phyloP scores from a whole-genome alignment of 208 protist species.

The Blastocrithidia nonstop region DNA sequence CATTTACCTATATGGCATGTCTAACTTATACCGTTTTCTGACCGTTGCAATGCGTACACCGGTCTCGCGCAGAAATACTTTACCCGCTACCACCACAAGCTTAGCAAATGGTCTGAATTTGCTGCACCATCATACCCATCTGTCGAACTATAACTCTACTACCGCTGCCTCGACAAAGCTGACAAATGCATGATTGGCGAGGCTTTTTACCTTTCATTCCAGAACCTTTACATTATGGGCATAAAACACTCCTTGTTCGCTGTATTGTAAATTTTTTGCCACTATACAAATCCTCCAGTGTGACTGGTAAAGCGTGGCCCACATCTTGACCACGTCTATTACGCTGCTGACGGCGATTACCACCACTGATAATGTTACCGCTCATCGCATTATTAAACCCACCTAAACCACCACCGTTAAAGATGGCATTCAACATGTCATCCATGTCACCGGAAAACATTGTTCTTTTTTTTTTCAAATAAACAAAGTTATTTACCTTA shows the following conservation, averaged over 20 bases:
- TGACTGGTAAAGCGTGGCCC: slow-evolving; percentile 24
- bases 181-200: slow-evolving; percentile 23
- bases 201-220: slow-evolving; percentile 24
- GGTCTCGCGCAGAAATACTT: slow-evolving; percentile 68
- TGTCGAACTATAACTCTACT: slow-evolving; percentile 77
- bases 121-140: slow-evolving; percentile 93
- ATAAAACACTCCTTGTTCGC: slow-evolving; percentile 23
- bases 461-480: not conserved
- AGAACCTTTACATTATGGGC: slow-evolving; percentile 39
- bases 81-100: slow-evolving; percentile 84
- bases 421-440: slow-evolving; percentile 60
- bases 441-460: slow-evolving; percentile 40
- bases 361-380: no score
- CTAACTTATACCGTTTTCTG: slow-evolving; percentile 71
- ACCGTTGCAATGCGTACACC: slow-evolving; percentile 85
- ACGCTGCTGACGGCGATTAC: no score
- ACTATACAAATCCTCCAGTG: slow-evolving; percentile 68
- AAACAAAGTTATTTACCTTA: no score
- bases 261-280: slow-evolving; percentile 41
- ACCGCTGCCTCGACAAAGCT: slow-evolving; percentile 84
- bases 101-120: slow-evolving; percentile 78
- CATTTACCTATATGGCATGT: slow-evolving; percentile 25
- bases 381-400: no score
- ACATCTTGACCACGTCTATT: slow-evolving; percentile 9
- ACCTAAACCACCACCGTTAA: slow-evolving; percentile 26